Base-by-base conservation (phyloP, 345 rosid species). In the Cochlearia excelsa region DNA sequence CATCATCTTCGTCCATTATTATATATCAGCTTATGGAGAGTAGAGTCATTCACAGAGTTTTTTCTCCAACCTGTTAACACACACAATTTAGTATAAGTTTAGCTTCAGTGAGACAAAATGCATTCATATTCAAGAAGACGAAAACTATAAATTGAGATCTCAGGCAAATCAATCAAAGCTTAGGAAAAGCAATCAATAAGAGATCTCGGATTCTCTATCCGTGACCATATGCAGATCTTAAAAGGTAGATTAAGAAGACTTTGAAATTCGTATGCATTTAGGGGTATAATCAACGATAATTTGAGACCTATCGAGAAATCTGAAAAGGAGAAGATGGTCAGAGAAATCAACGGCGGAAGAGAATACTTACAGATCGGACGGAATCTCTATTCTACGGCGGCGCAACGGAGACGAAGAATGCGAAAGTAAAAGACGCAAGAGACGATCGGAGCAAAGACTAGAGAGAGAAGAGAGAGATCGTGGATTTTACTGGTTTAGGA, bases 1-100 rank as follows among this genome's bases (percentile, higher is more conserved):
- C 85, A 54, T 80, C 88, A 64, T 84, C 95, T 68, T 86, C 93
- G 65, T 82, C 92, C 95, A 88, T 86, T 38, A 26, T 16, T 16
- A 16, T 16, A 16, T 61, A 51, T 59, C 67, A 59, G 60, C 40
- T 49, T 55, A 46, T 9, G 28, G 53, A 65, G 49, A 55, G 66
- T 37, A 65, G 10, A 52, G 49, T 63, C 73, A 71, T 71, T 71
- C 81, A 74, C 66, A 51, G 67, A 45, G 58, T 57, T 44, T 28
- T 63, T 70, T 61, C 31, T 43, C 63, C 55, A 65, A 74, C 81
- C 84, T 75, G 68, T 11, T 39, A 39, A 47, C 2, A 68, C 59
- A 63, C 38, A 10, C 39, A 11, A 47, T 46, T 7, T 54, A 39
- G 51, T 26, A 51, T 3, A 30, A 57, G 23, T 10, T 52, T 27